Evolutionary conservation across 1,139 yeast species (phyloP).

Genomic region (Debaryomycetaceae sp.): DNA sequence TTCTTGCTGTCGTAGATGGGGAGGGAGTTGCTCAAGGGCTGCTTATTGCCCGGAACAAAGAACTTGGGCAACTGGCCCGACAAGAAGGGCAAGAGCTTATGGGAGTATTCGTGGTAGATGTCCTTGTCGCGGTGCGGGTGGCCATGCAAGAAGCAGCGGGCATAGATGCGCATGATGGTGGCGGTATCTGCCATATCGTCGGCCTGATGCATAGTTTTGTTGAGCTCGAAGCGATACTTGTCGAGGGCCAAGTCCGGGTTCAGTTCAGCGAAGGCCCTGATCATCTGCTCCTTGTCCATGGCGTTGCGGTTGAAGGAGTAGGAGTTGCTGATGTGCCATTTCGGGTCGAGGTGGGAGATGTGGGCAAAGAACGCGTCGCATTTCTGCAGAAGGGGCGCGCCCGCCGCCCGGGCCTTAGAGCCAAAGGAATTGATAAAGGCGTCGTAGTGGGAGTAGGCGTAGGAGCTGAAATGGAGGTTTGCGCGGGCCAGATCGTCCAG

Average conservation of each 20-base stretch:
- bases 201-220: constrained; percentile 10
- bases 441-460: background rate
- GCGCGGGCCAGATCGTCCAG: background rate
- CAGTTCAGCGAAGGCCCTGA: background rate
- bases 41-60: background rate
- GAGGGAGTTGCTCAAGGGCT: constrained; percentile 7
- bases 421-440: background rate
- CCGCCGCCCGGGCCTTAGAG: background rate
- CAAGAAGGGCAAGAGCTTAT: constrained; percentile 22
- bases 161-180: constrained; percentile 22
- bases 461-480: background rate
- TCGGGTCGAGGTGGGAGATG: background rate
- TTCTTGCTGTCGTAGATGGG: background rate
- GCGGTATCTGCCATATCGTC: constrained; percentile 28
- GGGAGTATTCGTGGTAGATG: constrained; percentile 10
- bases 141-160: constrained; percentile 22
- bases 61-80: constrained; percentile 12
- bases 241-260: background rate
- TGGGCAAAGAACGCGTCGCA: background rate
- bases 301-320: background rate
- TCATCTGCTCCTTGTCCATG: background rate
- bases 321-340: background rate
- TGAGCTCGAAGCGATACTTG: constrained; percentile 3
- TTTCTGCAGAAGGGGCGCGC: background rate
- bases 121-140: constrained; percentile 2